These are phyloP conservation scores for Botrytis tulipae DNA, from an alignment of 2,329 filamentous ascomycete species.

Conservation along the genomic window DNA sequence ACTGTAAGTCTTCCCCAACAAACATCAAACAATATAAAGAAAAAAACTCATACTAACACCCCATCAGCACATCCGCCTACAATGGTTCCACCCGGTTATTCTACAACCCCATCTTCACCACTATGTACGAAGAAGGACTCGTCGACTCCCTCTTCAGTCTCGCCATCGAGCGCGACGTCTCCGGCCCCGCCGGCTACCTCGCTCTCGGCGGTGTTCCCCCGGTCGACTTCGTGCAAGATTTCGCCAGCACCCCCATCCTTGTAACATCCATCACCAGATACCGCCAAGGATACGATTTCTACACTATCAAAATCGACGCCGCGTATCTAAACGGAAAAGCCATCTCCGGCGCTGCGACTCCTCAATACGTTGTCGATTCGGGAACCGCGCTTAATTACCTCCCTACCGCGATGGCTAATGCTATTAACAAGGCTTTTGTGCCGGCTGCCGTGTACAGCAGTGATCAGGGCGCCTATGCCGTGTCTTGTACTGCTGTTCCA, in stretches of 20 bases:
- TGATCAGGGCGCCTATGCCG: constrained; percentile 39
- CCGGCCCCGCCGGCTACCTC: constrained; percentile 44
- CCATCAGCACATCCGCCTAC: constrained; percentile 33
- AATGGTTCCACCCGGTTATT: constrained; percentile 27
- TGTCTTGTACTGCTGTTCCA: constrained; percentile 44
- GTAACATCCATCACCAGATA: constrained; percentile 28
- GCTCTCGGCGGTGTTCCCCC: constrained; percentile 50
- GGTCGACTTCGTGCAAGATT: constrained; percentile 35
- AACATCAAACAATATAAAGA: neutral
- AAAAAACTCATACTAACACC: neutral
- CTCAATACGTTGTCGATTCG: constrained; percentile 42
- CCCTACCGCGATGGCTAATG: constrained; percentile 40
- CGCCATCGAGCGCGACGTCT: constrained; percentile 43
- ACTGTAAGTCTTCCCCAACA: constrained; percentile 31
- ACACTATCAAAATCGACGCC: constrained; percentile 28
- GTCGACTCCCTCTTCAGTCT: constrained; percentile 49
- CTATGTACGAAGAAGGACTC: constrained; percentile 46
- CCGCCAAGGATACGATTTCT: constrained; percentile 27
- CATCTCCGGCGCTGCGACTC: constrained; percentile 13
- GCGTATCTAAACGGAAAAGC: constrained; percentile 19
- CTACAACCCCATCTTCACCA: constrained; percentile 51
- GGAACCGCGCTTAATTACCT: constrained; percentile 45
- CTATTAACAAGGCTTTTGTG: constrained; percentile 43
- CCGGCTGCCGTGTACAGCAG: constrained; percentile 43
- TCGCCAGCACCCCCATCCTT: constrained; percentile 28